Conservation (phyloP, 129 eudicot genomes). For the Sambucus nigra region DNA sequence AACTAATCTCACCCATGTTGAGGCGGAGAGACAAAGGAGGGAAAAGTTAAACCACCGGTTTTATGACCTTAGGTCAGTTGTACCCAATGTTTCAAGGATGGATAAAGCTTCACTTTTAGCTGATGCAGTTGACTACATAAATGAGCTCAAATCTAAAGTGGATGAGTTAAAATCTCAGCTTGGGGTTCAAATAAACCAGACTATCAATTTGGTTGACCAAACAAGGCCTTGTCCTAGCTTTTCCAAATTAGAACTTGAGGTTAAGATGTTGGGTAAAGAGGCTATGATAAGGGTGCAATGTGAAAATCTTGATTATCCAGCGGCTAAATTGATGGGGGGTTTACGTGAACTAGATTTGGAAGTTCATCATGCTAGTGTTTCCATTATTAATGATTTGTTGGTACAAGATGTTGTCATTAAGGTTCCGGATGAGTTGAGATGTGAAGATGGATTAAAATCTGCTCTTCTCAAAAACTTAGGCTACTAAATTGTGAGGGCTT, state of each 20-base stretch:
- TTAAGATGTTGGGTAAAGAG: conserved; percentile 40
- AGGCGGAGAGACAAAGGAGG: conserved; percentile 71
- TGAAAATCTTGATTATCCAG: conserved; percentile 24
- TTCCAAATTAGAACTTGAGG: conserved; percentile 35
- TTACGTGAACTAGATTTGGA: conserved; percentile 38
- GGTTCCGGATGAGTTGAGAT: conserved; percentile 23
- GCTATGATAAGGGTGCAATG: conserved; percentile 53
- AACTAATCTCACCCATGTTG: conserved; percentile 37
- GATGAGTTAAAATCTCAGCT: conserved; percentile 32
- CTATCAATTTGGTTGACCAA: conserved; percentile 13
- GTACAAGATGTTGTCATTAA: conserved; percentile 53
- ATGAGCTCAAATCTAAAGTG: conserved; percentile 39
- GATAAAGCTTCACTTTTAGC: conserved; percentile 69
- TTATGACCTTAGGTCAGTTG: conserved; percentile 62
- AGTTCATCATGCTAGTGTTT: conserved; percentile 61
- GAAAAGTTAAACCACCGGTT: conserved; percentile 73
- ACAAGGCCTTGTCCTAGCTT: too few species aligned
- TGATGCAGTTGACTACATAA: conserved; percentile 62
- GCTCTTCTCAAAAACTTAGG: conserved; percentile 19
- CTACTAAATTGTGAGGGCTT: too few species aligned
- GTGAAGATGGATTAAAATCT: conserved; percentile 29
- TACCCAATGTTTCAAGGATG: conserved; percentile 66
- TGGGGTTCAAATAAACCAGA: conserved; percentile 5
- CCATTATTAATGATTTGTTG: conserved; percentile 45
- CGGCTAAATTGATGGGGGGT: conserved; percentile 46